Percentiles rank a stretch among this genome's conserved stretches.
These are phyloP conservation scores for Aspergillus kassunensis DNA, from an alignment of 495 filamentous ascomycete genomes.

Conservation along the genomic window DNA sequence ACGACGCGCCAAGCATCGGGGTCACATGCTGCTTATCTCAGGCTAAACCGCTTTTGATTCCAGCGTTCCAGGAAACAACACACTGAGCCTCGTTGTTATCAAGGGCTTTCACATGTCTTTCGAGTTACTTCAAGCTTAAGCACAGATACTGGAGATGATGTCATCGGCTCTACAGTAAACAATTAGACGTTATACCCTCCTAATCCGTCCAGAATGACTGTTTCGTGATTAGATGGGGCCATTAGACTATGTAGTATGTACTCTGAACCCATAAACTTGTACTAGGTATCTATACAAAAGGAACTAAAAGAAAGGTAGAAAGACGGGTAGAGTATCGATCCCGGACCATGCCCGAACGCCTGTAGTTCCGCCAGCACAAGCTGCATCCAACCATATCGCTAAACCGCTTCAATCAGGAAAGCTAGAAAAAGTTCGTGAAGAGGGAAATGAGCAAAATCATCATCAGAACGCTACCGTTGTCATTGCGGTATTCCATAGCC, in stretches of 20 bases:
- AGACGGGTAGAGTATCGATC: not conserved
- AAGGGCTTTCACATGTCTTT: conserved; percentile 5
- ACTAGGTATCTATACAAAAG: conserved; percentile 13
- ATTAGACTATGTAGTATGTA: too few relatives aligned
- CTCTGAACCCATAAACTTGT: not conserved
- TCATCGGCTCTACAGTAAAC: too few relatives aligned
- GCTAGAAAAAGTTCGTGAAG: not conserved
- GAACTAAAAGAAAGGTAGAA: not conserved
- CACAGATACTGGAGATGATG: conserved; percentile 5
- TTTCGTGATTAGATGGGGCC: too few relatives aligned
- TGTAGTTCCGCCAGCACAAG: conserved; percentile 6
- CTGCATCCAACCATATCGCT: conserved; percentile 16
- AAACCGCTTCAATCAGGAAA: conserved; percentile 11
- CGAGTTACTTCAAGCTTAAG: not conserved
- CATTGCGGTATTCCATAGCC: conserved; percentile 43
- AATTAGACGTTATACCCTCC: too few relatives aligned
- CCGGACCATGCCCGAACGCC: conserved; percentile 12
- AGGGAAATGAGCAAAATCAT: conserved; percentile 18
- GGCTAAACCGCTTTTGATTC: conserved; percentile 12
- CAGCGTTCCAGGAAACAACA: not conserved
- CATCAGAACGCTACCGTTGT: conserved; percentile 20
- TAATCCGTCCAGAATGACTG: too few relatives aligned
- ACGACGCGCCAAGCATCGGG: conserved; percentile 7
- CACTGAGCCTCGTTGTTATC: not conserved
- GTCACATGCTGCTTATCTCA: conserved; percentile 14